Percentiles rank a stretch among this genome's conserved stretches.
These are phyloP conservation scores for Arachnomyces sp. DNA, from an alignment of 2,329 filamentous ascomycete genomes.

Conservation along the genomic window DNA sequence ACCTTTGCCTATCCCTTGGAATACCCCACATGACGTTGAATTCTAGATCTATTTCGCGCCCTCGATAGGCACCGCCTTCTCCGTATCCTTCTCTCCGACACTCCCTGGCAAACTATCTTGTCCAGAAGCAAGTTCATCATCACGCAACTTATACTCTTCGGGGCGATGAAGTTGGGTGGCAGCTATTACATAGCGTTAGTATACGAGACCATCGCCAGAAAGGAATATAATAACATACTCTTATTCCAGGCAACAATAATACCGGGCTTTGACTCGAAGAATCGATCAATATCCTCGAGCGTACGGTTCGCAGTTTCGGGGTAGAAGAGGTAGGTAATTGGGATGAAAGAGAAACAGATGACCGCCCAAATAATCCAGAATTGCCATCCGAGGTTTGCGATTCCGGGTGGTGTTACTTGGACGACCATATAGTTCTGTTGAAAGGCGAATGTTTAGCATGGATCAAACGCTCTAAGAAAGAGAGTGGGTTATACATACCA, in stretches of 20 bases:
- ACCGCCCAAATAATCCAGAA: constrained; percentile 26
- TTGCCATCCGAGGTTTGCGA: constrained; percentile 23
- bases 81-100: too few species aligned
- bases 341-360: constrained; percentile 20
- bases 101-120: too few species aligned
- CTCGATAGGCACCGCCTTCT: too few species aligned
- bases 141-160: constrained; percentile 14
- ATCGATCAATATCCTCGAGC: constrained; percentile 25
- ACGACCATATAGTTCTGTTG: constrained; percentile 27
- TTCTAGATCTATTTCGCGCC: background rate
- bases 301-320: constrained; percentile 24
- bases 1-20: too few species aligned
- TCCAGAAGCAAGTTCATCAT: constrained; percentile 12
- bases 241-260: constrained; percentile 16
- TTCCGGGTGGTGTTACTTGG: constrained; percentile 24
- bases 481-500: constrained; percentile 5
- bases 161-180: constrained; percentile 15
- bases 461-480: background rate
- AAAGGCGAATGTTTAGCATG: background rate
- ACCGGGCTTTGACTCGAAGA: constrained; percentile 19
- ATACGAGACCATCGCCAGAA: background rate
- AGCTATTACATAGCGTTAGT: constrained; percentile 6
- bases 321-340: constrained; percentile 24
- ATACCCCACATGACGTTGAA: too few species aligned
- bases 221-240: constrained; percentile 10